A percentile compares a stretch with the other conserved stretches of the same genome.
These are phyloP conservation scores for Clitopilus passeckerianus DNA, from an alignment of 768 basidiomycete genomes.

Conservation along the genomic window DNA sequence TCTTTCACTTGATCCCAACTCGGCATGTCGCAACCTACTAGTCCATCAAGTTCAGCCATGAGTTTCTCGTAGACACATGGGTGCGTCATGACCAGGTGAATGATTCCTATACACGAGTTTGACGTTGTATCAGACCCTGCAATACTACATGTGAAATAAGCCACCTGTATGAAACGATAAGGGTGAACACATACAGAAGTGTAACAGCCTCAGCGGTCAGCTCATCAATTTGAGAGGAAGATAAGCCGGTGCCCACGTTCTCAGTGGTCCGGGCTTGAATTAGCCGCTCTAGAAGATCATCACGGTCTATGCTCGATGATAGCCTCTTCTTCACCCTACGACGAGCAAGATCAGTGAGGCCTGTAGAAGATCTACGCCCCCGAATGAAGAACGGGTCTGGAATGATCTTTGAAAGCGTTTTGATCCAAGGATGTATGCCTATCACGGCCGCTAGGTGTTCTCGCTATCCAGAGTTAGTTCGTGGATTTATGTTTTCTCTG, in stretches of 20 bases:
- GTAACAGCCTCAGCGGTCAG: constrained; percentile 23
- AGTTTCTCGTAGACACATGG: constrained; percentile 17
- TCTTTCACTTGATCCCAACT: constrained; percentile 19
- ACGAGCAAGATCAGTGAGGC: constrained; percentile 16
- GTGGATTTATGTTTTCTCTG: background rate
- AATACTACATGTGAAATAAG: constrained; percentile 15
- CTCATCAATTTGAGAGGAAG: constrained; percentile 15
- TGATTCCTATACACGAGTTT: constrained; percentile 23
- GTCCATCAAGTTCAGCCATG: constrained; percentile 10
- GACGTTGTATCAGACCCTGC: constrained; percentile 30
- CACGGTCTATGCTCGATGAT: constrained; percentile 9
- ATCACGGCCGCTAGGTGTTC: constrained; percentile 22
- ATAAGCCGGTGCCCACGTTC: constrained; percentile 7
- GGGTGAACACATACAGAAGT: constrained; percentile 16
- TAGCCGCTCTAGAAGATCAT: constrained; percentile 22
- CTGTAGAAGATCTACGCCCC: constrained; percentile 16
- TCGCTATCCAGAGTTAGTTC: constrained; percentile 10
- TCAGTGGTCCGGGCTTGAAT: constrained; percentile 12
- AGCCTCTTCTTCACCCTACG: constrained; percentile 18
- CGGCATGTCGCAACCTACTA: constrained; percentile 5
- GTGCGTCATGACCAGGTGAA: constrained; percentile 18
- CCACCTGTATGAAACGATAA: background rate
- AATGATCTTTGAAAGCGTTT: constrained; percentile 12
- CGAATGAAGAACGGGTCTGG: constrained; percentile 19
- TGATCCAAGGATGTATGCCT: constrained; percentile 19